Percentiles rank a stretch among this genome's conserved stretches.
These are phyloP conservation scores for Urochloa ruziziensis DNA, from an alignment of 176 grass and related monocot species.

Conservation along the genomic window DNA sequence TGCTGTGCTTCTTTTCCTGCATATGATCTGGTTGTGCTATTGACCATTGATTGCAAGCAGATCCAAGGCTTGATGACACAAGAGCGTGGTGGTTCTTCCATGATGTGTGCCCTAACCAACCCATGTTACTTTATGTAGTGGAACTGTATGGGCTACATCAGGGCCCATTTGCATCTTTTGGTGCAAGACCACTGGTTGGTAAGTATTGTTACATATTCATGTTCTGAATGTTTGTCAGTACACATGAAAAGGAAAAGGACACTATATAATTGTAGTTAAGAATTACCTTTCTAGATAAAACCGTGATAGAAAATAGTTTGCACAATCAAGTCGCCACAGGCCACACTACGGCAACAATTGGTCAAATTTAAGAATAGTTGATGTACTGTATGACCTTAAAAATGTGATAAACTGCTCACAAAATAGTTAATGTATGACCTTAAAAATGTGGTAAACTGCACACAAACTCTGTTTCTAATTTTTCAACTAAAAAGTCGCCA, in stretches of 20 bases:
- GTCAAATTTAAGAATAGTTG: background rate
- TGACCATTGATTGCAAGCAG: constrained; percentile 18
- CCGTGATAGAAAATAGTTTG: background rate
- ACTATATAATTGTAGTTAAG: background rate
- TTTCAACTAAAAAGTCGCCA: too few relatives aligned
- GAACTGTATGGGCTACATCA: background rate
- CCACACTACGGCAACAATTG: background rate
- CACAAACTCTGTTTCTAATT: background rate
- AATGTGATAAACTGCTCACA: too few relatives aligned
- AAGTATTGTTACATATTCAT: background rate
- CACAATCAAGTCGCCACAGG: background rate
- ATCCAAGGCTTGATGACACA: background rate
- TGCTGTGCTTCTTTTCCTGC: background rate
- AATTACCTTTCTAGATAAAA: background rate
- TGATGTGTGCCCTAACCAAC: background rate
- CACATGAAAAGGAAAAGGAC: background rate
- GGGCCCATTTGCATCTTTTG: background rate
- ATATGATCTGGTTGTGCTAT: background rate
- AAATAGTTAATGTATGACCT: background rate
- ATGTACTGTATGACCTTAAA: too few relatives aligned
- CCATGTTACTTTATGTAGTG: background rate
- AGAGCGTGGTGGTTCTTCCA: background rate
- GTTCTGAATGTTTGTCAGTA: background rate
- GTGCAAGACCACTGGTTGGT: background rate
- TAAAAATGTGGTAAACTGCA: background rate